Percentiles rank a stretch among this genome's conserved stretches.
Evolutionary conservation across 2,329 filamentous ascomycete genomes (phyloP).

Genomic region (Celoporthe dispersa): DNA sequence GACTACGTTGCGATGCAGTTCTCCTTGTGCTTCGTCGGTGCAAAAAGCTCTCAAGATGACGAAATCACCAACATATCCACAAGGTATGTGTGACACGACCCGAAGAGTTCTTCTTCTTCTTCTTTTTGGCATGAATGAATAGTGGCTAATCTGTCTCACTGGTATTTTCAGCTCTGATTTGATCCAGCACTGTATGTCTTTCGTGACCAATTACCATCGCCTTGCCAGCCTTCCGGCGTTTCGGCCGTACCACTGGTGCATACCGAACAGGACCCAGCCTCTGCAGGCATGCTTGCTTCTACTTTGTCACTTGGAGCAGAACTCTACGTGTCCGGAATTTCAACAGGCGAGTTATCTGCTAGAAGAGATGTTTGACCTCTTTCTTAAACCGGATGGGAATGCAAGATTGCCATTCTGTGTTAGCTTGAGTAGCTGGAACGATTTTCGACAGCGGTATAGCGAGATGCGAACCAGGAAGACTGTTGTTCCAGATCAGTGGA

Average conservation of each 20-base stretch:
- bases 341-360: not conserved
- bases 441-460: not conserved
- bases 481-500: too few species aligned
- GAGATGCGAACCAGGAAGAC: not conserved
- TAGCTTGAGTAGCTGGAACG: not conserved
- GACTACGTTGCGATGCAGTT: not conserved
- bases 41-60: not conserved
- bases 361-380: not conserved
- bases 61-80: not conserved
- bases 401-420: not conserved
- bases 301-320: not conserved
- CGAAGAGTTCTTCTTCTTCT: too few species aligned
- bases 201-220: not conserved
- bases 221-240: not conserved
- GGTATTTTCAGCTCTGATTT: not conserved
- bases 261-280: not conserved
- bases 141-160: not conserved
- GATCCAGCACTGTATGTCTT: not conserved
- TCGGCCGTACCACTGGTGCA: not conserved
- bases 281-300: not conserved
- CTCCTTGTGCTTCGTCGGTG: not conserved
- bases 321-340: not conserved
- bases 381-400: not conserved
- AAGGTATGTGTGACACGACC: not conserved
- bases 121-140: not conserved